A percentile compares a stretch with the other conserved stretches of the same genome.
Evolutionary conservation across 2,329 filamentous ascomycete species (phyloP).

Genomic region (Fusarium sp.): DNA sequence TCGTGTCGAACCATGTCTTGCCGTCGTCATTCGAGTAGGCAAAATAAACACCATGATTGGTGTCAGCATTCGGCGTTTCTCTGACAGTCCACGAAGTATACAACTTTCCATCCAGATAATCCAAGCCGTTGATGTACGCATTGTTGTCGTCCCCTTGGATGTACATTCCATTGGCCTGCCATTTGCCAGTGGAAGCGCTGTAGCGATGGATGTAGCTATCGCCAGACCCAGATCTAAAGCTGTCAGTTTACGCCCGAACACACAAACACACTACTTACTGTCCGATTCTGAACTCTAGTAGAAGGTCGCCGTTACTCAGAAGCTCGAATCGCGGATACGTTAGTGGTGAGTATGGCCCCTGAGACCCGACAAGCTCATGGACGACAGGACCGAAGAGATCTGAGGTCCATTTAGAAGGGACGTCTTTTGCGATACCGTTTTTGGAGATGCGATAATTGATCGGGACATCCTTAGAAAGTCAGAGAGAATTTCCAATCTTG

Average conservation of each 20-base stretch:
- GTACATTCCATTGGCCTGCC: constrained; percentile 26
- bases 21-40: constrained; percentile 30
- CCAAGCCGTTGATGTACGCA: constrained; percentile 26
- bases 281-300: constrained; percentile 24
- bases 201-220: constrained; percentile 34
- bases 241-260: fast-evolving
- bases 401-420: constrained; percentile 6
- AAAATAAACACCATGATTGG: constrained; percentile 28
- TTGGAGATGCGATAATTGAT: constrained; percentile 25
- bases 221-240: constrained; percentile 11
- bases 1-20: constrained; percentile 23
- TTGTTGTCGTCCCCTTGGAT: constrained; percentile 28
- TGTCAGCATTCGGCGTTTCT: constrained; percentile 26
- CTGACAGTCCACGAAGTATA: constrained; percentile 30
- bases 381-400: constrained; percentile 19
- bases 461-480: constrained; percentile 14
- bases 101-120: constrained; percentile 15
- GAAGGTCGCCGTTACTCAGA: constrained; percentile 13
- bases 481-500: fast-evolving
- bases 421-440: not conserved
- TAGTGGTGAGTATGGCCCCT: constrained; percentile 15
- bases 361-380: constrained; percentile 8
- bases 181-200: constrained; percentile 21
- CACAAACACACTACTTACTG: not conserved
- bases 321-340: constrained; percentile 25